A percentile compares a stretch with the other conserved stretches of the same genome.
phyloP scores from a whole-genome alignment of 2,329 filamentous ascomycete species.

The Samsoniella hepiali region DNA sequence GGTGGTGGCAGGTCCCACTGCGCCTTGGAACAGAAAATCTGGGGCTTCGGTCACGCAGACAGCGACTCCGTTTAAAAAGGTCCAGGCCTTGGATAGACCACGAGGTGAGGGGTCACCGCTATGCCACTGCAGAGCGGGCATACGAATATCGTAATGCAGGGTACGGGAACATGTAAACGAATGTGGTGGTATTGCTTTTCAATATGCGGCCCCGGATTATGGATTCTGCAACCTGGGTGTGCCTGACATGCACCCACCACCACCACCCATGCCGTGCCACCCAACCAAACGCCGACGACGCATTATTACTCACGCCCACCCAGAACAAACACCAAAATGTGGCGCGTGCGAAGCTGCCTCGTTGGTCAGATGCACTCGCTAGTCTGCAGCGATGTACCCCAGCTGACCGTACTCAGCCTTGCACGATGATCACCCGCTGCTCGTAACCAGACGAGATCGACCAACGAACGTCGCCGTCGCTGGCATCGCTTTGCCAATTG shows the following conservation, averaged over 20 bases:
- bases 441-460: background rate
- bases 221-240: background rate
- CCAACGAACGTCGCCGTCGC: background rate
- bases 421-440: constrained; percentile 13
- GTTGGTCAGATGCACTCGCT: constrained; percentile 17
- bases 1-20: constrained; percentile 16
- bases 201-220: background rate
- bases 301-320: background rate
- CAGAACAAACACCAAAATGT: background rate
- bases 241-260: constrained; percentile 1
- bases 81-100: constrained; percentile 7
- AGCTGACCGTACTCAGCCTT: constrained; percentile 17
- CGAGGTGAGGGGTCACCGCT: constrained; percentile 7
- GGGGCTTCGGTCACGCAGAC: constrained; percentile 5
- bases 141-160: background rate
- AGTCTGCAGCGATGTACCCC: background rate
- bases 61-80: constrained; percentile 17
- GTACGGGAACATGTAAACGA: background rate
- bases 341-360: constrained; percentile 15
- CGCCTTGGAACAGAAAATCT: background rate
- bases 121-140: background rate
- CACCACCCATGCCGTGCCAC: background rate
- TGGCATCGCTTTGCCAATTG: background rate
- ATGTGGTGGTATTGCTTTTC: background rate
- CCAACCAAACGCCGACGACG: background rate